phyloP scores from a whole-genome alignment of 2,329 filamentous ascomycete species.

The Neurospora sp. region DNA sequence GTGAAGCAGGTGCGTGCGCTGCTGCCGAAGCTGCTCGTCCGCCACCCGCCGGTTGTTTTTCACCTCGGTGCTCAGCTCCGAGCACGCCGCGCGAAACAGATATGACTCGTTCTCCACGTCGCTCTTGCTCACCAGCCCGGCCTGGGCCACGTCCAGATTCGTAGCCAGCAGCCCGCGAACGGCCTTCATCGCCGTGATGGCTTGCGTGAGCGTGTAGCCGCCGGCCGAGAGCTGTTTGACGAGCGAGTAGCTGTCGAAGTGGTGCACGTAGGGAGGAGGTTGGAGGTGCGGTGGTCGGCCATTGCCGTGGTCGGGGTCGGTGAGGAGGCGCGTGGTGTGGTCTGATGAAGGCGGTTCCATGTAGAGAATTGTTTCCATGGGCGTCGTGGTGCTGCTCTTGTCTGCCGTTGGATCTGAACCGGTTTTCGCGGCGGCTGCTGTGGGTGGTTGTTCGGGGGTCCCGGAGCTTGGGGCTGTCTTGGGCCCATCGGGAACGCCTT shows the following conservation, averaged over 20 bases:
- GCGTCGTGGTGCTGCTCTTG: constrained; percentile 30
- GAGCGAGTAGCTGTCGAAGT: constrained; percentile 90
- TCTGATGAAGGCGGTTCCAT: constrained; percentile 32
- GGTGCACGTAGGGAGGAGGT: constrained; percentile 76
- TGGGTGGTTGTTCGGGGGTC: not conserved
- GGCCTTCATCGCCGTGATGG: constrained; percentile 85
- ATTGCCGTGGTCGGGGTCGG: constrained; percentile 23
- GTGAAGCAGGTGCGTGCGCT: constrained; percentile 79
- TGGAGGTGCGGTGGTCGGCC: constrained; percentile 54
- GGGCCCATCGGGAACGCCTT: not conserved
- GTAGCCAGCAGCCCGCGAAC: constrained; percentile 65
- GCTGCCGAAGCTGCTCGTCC: constrained; percentile 72
- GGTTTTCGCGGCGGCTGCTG: constrained; percentile 12
- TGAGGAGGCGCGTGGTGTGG: constrained; percentile 27
- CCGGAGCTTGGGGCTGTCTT: not conserved
- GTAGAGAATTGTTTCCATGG: constrained; percentile 40
- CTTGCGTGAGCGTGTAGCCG: constrained; percentile 64
- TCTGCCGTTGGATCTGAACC: constrained; percentile 20
- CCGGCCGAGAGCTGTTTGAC: constrained; percentile 67
- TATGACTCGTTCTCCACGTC: constrained; percentile 94
- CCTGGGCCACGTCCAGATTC: constrained; percentile 73
- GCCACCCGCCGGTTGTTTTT: constrained; percentile 65
- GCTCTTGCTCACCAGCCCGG: constrained; percentile 75
- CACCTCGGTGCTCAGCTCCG: constrained; percentile 81
- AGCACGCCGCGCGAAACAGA: constrained; percentile 86